Evolutionary conservation across 164 flowering plant species (phyloP).

Genomic region (Houttuynia cordata): DNA sequence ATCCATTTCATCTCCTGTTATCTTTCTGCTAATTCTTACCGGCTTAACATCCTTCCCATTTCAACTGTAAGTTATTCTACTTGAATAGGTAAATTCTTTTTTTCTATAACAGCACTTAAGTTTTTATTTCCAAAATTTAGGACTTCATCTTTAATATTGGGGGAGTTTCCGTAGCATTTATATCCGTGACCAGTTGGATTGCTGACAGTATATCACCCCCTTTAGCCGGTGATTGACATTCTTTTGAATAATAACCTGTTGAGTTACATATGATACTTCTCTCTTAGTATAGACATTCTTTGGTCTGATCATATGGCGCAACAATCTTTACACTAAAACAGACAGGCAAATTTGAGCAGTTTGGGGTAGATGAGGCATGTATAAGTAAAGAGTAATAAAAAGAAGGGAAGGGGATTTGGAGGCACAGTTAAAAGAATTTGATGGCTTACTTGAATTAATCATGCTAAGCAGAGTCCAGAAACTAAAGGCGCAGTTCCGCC

Average conservation of each 20-base stretch:
- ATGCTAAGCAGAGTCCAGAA: slow-evolving; percentile 46
- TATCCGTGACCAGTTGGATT: slow-evolving; percentile 73
- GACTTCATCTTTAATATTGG: slow-evolving; percentile 94
- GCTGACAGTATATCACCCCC: slow-evolving; percentile 14
- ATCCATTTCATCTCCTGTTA: slow-evolving; percentile 67
- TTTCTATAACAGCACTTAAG: slow-evolving; percentile 1
- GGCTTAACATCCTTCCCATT: slow-evolving; percentile 65
- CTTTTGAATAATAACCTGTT: too few species aligned
- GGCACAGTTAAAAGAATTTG: too few species aligned
- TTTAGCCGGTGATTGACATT: slow-evolving; percentile 41
- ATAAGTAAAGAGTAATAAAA: too few species aligned
- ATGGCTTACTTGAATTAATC: not conserved
- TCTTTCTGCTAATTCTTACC: slow-evolving; percentile 59
- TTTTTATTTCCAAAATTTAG: slow-evolving; percentile 26
- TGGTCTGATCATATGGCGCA: too few species aligned
- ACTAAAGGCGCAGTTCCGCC: slow-evolving; percentile 66
- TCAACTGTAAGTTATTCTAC: slow-evolving; percentile 44
- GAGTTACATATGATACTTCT: too few species aligned
- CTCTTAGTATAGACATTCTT: too few species aligned
- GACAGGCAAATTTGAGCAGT: too few species aligned
- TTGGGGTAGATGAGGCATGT: too few species aligned
- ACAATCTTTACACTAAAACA: too few species aligned
- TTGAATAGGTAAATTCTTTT: not conserved
- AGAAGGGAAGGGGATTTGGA: too few species aligned
- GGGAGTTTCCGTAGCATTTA: slow-evolving; percentile 77